phyloP scores from a whole-genome alignment of 2,329 filamentous ascomycete species.

The Fusarium nodosum region DNA sequence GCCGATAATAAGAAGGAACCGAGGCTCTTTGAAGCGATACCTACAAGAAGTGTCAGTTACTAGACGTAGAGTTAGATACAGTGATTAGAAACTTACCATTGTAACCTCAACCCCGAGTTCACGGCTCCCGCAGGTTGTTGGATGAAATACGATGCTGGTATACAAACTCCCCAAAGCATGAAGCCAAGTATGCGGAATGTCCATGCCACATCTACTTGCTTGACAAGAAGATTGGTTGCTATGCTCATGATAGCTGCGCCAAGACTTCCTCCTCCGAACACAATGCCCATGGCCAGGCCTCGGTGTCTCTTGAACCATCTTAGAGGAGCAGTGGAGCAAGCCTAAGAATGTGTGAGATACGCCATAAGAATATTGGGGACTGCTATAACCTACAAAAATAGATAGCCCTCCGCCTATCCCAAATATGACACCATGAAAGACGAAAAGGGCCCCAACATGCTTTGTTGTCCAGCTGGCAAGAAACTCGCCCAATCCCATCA shows the following conservation, averaged over 20 bases:
- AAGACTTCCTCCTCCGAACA: conserved; percentile 50
- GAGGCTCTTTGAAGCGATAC: conserved; percentile 48
- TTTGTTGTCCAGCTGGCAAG: conserved; percentile 48
- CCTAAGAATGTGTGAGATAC: neutral
- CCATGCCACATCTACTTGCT: conserved; percentile 45
- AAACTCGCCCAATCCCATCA: conserved; percentile 52
- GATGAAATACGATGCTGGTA: conserved; percentile 50
- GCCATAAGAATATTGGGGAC: accelerated
- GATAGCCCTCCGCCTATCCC: conserved; percentile 45
- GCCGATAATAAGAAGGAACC: conserved; percentile 45
- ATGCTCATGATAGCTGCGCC: conserved; percentile 51
- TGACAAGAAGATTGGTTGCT: conserved; percentile 45
- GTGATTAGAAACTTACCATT: conserved; percentile 39
- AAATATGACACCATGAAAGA: conserved; percentile 48
- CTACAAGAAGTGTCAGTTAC: conserved; percentile 5
- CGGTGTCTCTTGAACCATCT: conserved; percentile 49
- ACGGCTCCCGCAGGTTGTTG: conserved; percentile 32
- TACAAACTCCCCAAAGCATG: conserved; percentile 50
- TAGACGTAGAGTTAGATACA: accelerated
- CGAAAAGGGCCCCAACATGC: conserved; percentile 46
- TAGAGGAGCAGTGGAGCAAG: conserved; percentile 45
- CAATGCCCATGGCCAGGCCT: conserved; percentile 50
- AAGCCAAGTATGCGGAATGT: conserved; percentile 49
- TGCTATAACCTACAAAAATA: conserved; percentile 37
- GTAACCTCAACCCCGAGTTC: conserved; percentile 35